These are phyloP conservation scores for Paspalum notatum DNA, from an alignment of 176 grass and related monocot genomes.

Conservation along the genomic window DNA sequence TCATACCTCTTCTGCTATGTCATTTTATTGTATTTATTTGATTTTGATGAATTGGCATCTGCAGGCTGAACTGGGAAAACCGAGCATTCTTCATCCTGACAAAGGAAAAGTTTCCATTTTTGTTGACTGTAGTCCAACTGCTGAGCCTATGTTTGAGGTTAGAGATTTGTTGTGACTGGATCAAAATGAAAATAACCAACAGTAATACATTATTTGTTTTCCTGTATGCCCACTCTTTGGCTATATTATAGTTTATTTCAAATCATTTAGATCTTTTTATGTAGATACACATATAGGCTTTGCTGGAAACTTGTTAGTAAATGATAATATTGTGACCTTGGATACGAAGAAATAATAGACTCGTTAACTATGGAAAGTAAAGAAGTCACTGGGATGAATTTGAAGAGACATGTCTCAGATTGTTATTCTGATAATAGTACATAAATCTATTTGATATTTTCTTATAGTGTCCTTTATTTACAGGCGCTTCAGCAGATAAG, in stretches of 20 bases:
- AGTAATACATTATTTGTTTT: background rate
- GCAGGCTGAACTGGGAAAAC: slow-evolving; percentile 90
- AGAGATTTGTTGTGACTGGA: slow-evolving; percentile 26
- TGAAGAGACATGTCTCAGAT: background rate
- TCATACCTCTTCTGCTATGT: background rate
- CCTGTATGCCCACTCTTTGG: background rate
- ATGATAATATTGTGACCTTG: background rate
- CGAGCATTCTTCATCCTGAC: slow-evolving; percentile 71
- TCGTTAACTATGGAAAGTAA: background rate
- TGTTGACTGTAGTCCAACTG: slow-evolving; percentile 82
- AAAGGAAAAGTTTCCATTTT: slow-evolving; percentile 93
- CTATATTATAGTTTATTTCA: background rate
- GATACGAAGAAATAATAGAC: background rate
- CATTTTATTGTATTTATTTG: slow-evolving; percentile 5
- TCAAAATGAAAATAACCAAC: slow-evolving; percentile 11
- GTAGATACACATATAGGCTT: background rate
- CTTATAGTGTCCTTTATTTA: background rate
- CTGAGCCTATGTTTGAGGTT: slow-evolving; percentile 84
- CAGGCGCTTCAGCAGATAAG: background rate
- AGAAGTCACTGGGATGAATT: background rate
- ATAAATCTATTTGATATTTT: slow-evolving; percentile 28
- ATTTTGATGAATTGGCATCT: slow-evolving; percentile 26
- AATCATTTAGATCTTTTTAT: background rate
- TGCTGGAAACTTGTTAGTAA: background rate
- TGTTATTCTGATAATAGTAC: background rate